phyloP scores from a whole-genome alignment of 495 filamentous ascomycete genomes.

The Apiosordaria backusii region DNA sequence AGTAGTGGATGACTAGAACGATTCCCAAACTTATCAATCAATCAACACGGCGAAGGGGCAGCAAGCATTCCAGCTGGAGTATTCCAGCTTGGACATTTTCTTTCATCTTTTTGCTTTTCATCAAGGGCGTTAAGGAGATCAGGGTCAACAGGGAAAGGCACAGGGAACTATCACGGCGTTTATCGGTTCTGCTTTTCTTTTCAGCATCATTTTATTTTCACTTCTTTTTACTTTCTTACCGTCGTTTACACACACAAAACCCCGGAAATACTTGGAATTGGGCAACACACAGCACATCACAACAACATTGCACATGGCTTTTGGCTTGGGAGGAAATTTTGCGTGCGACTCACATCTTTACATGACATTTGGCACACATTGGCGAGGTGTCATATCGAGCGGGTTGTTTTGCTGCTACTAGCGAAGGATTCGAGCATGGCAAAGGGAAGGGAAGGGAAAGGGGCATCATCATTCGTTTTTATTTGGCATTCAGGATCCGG shows the following conservation, averaged over 20 bases:
- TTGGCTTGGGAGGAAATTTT: neutral
- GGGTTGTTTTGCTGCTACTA: too few species aligned
- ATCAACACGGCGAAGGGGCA: neutral
- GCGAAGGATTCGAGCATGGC: too few species aligned
- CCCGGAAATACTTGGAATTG: neutral
- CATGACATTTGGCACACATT: too few species aligned
- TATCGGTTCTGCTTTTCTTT: neutral
- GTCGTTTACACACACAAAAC: constrained; percentile 2
- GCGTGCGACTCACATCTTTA: too few species aligned
- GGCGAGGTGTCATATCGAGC: too few species aligned
- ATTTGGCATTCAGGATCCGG: too few species aligned
- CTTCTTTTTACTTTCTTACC: constrained; percentile 7
- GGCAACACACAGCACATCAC: neutral
- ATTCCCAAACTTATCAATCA: neutral
- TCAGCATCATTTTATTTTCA: neutral
- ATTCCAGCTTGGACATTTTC: neutral
- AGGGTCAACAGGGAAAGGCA: neutral
- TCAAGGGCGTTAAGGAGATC: neutral
- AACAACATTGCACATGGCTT: neutral
- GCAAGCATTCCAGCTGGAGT: neutral
- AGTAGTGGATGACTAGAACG: too few species aligned
- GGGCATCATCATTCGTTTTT: too few species aligned
- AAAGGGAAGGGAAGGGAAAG: too few species aligned
- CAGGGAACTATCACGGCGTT: neutral
- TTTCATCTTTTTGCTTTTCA: neutral